A percentile compares a stretch with the other conserved stretches of the same genome.
Evolutionary conservation across 2,329 filamentous ascomycete genomes (phyloP).

Genomic region (Aurifilum marmelostoma): DNA sequence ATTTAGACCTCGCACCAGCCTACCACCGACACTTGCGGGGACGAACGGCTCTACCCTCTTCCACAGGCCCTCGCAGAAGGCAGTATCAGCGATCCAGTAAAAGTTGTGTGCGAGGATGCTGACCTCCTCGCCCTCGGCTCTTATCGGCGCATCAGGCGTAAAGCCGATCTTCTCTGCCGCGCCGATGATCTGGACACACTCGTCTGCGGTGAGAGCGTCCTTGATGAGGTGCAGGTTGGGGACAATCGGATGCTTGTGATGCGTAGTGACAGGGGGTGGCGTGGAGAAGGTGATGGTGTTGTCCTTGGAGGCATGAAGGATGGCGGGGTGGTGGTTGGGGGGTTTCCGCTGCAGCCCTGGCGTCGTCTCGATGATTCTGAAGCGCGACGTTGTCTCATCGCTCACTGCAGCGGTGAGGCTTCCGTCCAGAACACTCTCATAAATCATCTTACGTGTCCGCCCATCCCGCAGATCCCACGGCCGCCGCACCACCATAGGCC

Average conservation of each 20-base stretch:
- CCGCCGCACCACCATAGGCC: constrained; percentile 60
- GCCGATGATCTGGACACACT: constrained; percentile 69
- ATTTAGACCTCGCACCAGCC: constrained; percentile 65
- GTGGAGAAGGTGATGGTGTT: constrained; percentile 57
- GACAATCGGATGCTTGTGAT: constrained; percentile 64
- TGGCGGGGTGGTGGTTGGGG: constrained; percentile 67
- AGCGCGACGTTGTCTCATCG: constrained; percentile 29
- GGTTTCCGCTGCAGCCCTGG: constrained; percentile 65
- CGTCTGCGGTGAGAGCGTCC: constrained; percentile 61
- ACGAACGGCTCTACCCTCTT: constrained; percentile 61
- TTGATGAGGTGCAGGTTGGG: constrained; percentile 63
- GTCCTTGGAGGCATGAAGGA: constrained; percentile 64
- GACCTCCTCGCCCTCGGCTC: constrained; percentile 65
- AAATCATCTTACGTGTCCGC: constrained; percentile 48
- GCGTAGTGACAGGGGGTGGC: constrained; percentile 49
- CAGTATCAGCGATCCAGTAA: constrained; percentile 69
- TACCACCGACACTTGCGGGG: constrained; percentile 57
- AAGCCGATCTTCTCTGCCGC: constrained; percentile 69
- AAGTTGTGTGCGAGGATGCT: constrained; percentile 74
- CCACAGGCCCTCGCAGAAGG: constrained; percentile 68
- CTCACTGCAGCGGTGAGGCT: constrained; percentile 52
- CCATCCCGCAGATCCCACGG: constrained; percentile 62
- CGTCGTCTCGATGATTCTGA: constrained; percentile 65
- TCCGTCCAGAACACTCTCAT: constrained; percentile 62
- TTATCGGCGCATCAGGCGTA: constrained; percentile 68